Percentiles rank a stretch among this genome's conserved stretches.
Conservation (phyloP, 768 basidiomycete species). For the Chiua virens region DNA sequence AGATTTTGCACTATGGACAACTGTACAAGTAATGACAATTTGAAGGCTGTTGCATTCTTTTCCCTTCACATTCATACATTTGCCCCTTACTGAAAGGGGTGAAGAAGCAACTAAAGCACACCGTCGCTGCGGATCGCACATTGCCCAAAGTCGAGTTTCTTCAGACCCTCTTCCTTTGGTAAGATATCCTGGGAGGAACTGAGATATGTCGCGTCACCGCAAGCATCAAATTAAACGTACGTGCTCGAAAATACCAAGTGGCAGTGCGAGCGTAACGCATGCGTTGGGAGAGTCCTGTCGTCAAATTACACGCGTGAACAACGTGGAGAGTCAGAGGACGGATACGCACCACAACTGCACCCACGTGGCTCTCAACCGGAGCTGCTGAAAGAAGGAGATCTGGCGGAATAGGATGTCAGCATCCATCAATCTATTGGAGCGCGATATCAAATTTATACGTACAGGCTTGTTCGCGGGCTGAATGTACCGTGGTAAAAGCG, state of each 20-base stretch:
- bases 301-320: not conserved
- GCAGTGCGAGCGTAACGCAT: conserved; percentile 71
- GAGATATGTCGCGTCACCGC: not conserved
- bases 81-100: too few relatives aligned
- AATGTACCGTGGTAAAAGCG: too few relatives aligned
- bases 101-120: conserved; percentile 33
- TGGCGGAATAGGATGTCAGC: conserved; percentile 16
- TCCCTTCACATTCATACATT: too few relatives aligned
- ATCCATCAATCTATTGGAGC: too few relatives aligned
- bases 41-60: too few relatives aligned
- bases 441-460: conserved; percentile 11
- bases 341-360: conserved; percentile 60
- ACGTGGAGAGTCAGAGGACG: not conserved
- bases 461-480: conserved; percentile 82
- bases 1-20: too few relatives aligned
- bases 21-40: too few relatives aligned
- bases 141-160: conserved; percentile 59
- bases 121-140: conserved; percentile 69
- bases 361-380: conserved; percentile 68
- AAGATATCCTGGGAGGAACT: conserved; percentile 54
- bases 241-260: conserved; percentile 75
- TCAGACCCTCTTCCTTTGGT: conserved; percentile 61
- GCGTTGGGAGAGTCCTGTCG: conserved; percentile 73
- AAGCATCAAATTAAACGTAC: conserved; percentile 35
- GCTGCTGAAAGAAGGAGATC: conserved; percentile 70